Base-by-base conservation (phyloP, 2,329 filamentous ascomycete species). In the Pezicula radicicola region DNA sequence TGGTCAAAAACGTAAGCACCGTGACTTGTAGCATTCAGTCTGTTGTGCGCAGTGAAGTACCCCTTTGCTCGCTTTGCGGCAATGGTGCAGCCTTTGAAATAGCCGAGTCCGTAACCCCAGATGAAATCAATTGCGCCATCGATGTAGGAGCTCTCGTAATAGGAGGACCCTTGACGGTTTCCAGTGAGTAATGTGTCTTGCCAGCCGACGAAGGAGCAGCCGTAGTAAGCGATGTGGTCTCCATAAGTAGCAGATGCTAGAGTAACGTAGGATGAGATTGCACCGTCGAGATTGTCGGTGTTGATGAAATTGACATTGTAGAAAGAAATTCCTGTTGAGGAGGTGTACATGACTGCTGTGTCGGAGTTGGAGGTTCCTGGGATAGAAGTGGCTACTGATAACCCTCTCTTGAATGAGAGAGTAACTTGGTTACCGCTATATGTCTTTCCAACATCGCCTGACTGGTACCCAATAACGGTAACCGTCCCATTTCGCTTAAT, bases 241-340 rank as follows among this genome's bases (percentile, higher is more conserved):
- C 47, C 47, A 27, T 74, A 68, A 6, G 79, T 76, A 39, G 72
- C 75, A 7, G 79, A 76, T 41, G 72, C 75, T 18, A 83, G 51
- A 2, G 79, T 79, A 33, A 81, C 66, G 10, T 73, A 76, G 53
- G 79, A 75, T 6, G 68, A 69, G n/a, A 75, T 73, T 21, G 68
- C 41, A 5, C 76, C 77, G 47, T 56, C 49, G 18, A 44, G 35
- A 19, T 56, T 56, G 46, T 70, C 62, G 12, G 72, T 67, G 40
- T 79, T 79, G 39, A 69, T 71, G 2, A 80, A 66, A 62, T 82
- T 80, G 68, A 83, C 71, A 60, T 81, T 83, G 70, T 82, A 83
- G 28, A 81, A 56, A 5, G 61, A 50, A 18, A 63, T 61, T 30
- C 55, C 53, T 30, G 46, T 61, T 2, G 57, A 61, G 7, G 57